These are phyloP conservation scores for Candida cerambycidarum DNA, from an alignment of 805 yeast species.

Conservation along the genomic window DNA sequence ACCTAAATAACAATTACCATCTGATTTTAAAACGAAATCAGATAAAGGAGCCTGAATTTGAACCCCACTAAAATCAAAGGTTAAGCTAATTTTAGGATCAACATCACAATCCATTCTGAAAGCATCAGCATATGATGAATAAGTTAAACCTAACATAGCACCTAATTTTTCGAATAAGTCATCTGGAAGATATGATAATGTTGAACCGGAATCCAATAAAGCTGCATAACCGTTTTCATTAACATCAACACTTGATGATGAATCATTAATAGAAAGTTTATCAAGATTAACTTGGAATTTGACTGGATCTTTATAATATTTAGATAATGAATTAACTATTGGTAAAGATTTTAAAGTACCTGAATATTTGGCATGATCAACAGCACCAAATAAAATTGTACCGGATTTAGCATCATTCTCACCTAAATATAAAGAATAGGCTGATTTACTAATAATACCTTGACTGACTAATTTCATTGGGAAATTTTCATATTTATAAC, in stretches of 20 bases:
- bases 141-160: slow-evolving; percentile 40
- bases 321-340: slow-evolving; percentile 38
- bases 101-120: slow-evolving; percentile 47
- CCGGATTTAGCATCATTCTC: slow-evolving; percentile 26
- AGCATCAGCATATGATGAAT: slow-evolving; percentile 39
- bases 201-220: slow-evolving; percentile 37
- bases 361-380: slow-evolving; percentile 41
- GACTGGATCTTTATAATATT: slow-evolving; percentile 34
- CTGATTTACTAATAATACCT: slow-evolving; percentile 33
- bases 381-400: slow-evolving; percentile 42
- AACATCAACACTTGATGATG: slow-evolving; percentile 14
- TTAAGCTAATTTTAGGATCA: slow-evolving; percentile 16
- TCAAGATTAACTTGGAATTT: slow-evolving; percentile 51
- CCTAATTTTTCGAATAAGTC: slow-evolving; percentile 36
- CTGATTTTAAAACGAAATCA: slow-evolving; percentile 23
- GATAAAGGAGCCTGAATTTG: slow-evolving; percentile 49
- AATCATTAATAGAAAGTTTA: slow-evolving; percentile 24
- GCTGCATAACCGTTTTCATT: slow-evolving; percentile 23
- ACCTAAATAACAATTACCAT: slow-evolving; percentile 25
- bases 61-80: slow-evolving; percentile 62
- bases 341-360: slow-evolving; percentile 29
- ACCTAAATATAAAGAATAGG: slow-evolving; percentile 40
- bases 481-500: slow-evolving; percentile 37
- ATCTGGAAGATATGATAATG: slow-evolving; percentile 44
- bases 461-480: slow-evolving; percentile 32